phyloP scores from a whole-genome alignment of 2,329 filamentous ascomycete genomes.

The Plectosphaerella plurivora region DNA sequence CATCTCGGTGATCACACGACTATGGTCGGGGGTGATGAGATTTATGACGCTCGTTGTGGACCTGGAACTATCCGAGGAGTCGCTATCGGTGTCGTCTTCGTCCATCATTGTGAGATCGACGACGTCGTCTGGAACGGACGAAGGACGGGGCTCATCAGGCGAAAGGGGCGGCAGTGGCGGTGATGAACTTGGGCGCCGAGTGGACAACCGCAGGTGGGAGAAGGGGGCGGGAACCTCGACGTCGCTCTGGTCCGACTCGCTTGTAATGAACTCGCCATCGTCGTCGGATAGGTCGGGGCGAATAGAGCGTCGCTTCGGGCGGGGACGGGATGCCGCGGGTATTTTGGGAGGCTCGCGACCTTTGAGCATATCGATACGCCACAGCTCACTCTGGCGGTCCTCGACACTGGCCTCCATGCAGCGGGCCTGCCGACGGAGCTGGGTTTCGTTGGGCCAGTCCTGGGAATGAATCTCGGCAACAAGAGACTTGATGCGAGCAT shows the following conservation, averaged over 20 bases:
- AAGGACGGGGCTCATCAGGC: constrained; percentile 2
- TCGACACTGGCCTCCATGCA: constrained; percentile 62
- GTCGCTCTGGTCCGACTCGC: constrained; percentile 32
- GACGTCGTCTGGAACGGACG: neutral
- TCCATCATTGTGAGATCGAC: constrained; percentile 10
- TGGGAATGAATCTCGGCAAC: constrained; percentile 45
- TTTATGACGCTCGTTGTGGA: neutral
- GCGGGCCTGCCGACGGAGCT: constrained; percentile 51
- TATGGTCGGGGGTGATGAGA: constrained; percentile 4
- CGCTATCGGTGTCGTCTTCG: neutral
- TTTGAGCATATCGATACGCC: constrained; percentile 43
- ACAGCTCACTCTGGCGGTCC: constrained; percentile 49
- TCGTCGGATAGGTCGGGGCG: constrained; percentile 18
- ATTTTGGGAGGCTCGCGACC: constrained; percentile 35
- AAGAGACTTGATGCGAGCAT: constrained; percentile 51
- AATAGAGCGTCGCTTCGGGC: constrained; percentile 13
- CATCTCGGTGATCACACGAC: neutral
- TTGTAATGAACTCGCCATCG: constrained; percentile 47
- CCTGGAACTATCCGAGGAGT: too few species aligned
- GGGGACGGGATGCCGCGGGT: constrained; percentile 19
- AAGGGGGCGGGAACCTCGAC: constrained; percentile 22
- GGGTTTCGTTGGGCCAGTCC: constrained; percentile 45
- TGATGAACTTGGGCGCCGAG: too few species aligned
- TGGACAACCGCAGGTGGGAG: too few species aligned
- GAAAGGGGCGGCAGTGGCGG: too few species aligned